Evolutionary conservation across 2,329 filamentous ascomycete genomes (phyloP).

Genomic region (Fusarium pseudoanthophilum): DNA sequence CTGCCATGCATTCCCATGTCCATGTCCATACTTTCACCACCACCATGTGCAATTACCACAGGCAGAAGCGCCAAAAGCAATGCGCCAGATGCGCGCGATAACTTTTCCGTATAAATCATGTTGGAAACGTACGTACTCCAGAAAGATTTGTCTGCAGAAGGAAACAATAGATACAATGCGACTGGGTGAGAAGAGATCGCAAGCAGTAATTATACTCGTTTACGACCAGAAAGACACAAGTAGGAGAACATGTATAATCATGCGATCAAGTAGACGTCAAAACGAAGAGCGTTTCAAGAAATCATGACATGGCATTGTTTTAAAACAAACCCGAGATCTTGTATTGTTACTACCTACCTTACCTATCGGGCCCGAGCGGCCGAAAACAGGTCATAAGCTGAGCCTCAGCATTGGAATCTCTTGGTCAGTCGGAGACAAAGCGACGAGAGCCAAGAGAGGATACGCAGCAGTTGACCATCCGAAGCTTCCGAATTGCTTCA

Average conservation of each 20-base stretch:
- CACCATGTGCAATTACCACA: conserved; percentile 35
- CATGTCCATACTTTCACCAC: conserved; percentile 13
- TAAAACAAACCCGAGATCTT: conserved; percentile 11
- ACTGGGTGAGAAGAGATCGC: background rate
- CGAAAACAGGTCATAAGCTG: conserved; percentile 1
- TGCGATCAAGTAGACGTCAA: conserved; percentile 13
- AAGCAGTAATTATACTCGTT: conserved; percentile 1
- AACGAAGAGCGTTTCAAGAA: conserved; percentile 27
- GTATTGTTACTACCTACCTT: background rate
- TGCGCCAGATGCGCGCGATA: background rate
- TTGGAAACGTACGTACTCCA: background rate
- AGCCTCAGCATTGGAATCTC: background rate
- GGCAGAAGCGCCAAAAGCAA: conserved; percentile 32
- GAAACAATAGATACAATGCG: background rate
- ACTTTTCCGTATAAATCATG: conserved; percentile 1
- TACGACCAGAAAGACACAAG: background rate
- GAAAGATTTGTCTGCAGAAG: background rate
- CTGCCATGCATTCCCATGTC: conserved; percentile 13
- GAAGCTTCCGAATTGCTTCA: conserved; percentile 47
- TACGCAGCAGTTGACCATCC: conserved; percentile 20
- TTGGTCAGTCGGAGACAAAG: conserved; percentile 6
- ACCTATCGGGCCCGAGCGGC: background rate
- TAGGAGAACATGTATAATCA: background rate
- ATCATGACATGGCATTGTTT: conserved; percentile 21
- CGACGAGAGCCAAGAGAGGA: conserved; percentile 12